These are phyloP conservation scores for Eucalyptus virginea DNA, from an alignment of 345 rosid species.

Conservation along the genomic window DNA sequence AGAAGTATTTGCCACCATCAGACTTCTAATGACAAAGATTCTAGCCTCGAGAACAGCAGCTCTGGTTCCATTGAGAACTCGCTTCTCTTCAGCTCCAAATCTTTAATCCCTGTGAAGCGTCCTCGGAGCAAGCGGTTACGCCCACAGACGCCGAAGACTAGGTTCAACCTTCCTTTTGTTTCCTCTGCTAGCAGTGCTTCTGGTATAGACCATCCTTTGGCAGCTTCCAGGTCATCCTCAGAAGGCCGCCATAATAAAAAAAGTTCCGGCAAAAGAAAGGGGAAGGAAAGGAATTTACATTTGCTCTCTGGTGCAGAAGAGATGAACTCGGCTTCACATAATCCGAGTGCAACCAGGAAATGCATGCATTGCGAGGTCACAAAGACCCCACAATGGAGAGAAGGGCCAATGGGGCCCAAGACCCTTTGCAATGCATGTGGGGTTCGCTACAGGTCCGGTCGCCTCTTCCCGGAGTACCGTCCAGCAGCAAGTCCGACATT, in stretches of 20 bases:
- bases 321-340: slow-evolving; percentile 4
- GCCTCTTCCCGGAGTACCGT: slow-evolving; percentile 81
- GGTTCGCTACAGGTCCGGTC: slow-evolving; percentile 81
- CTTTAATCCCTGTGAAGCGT: slow-evolving; percentile 37
- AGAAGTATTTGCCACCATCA: slow-evolving; percentile 5
- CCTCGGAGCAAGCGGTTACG: slow-evolving; percentile 68
- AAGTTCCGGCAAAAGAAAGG: slow-evolving; percentile 19
- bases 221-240: slow-evolving; percentile 20
- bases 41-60: slow-evolving; percentile 67
- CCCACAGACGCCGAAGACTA: slow-evolving; percentile 8
- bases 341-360: slow-evolving; percentile 17
- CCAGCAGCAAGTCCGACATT: slow-evolving; percentile 89
- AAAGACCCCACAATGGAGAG: slow-evolving; percentile 92
- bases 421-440: slow-evolving; percentile 96
- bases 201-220: not conserved
- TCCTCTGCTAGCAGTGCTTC: not conserved
- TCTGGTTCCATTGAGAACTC: slow-evolving; percentile 39
- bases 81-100: slow-evolving; percentile 4
- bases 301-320: slow-evolving; percentile 8
- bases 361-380: slow-evolving; percentile 74
- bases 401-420: slow-evolving; percentile 88
- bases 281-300: slow-evolving; percentile 17
- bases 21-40: slow-evolving; percentile 34
- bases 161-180: not conserved
- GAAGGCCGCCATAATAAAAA: slow-evolving; percentile 15